Evolutionary conservation across 768 basidiomycete genomes (phyloP), one percentile per base, ranked within the genome.

Genomic region (Pulveroboletus sp.): DNA sequence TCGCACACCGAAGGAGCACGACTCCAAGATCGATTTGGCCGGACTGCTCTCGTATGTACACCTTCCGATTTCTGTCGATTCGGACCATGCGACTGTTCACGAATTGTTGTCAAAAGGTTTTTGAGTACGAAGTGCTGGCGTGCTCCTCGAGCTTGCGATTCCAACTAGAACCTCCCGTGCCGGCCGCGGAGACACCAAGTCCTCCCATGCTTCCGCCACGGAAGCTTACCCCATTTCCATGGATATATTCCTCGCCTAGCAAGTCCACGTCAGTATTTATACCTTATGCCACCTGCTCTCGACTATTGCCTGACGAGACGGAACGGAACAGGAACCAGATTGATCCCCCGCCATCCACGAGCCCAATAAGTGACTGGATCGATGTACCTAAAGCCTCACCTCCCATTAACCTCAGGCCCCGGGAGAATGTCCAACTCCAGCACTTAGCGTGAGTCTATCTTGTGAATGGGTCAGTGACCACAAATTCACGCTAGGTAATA

Each of bases 81-180:
- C 9, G 31, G 16, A 40, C 13, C 16, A 37, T 35, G 5, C 14
- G 32, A 43, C 50, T 49, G 17, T 13, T 12, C 31, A 31, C 5
- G 31, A 50, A 17, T 2, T 29, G 16, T 10, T n/a, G 2, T 32
- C 30, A 13, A 13, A 45, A 62, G 62, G 34, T 54, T 3, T 55
- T 44, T 12, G 56, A 59, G 24, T 62, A 63, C 38, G 62, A 63
- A 22, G 62, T 64, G 4, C 40, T 63, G n/a, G 46, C 53, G 10
- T 64, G 52, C 9, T 50, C 47, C 31, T 50, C 56, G 32, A 55
- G 23, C 26, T 19, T 64, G 47, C 57, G 54, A 27, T 63, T 63
- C 39, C 36, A 38, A 6, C 17, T 63, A 0, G 45, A 44, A 14
- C 0, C 41, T 16, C 29, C 50, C 17, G 38, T 34, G 4, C 12